phyloP scores from a whole-genome alignment of 2,329 filamentous ascomycete species.

The Xylaria sp. region DNA sequence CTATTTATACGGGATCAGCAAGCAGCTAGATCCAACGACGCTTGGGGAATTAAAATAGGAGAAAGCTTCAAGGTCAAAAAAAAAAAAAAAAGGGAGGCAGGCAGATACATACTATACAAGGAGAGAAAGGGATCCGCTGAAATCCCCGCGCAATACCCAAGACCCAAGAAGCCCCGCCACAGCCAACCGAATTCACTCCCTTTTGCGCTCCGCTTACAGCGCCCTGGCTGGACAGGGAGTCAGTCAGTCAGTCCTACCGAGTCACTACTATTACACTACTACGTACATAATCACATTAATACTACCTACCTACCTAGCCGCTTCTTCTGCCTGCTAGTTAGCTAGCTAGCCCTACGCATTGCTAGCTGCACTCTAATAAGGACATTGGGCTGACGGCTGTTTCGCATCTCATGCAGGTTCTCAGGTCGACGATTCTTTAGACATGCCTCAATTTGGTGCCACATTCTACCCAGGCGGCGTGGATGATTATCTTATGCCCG shows the following conservation, averaged over 20 bases:
- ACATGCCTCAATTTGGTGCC: conserved; percentile 63
- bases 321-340: background rate
- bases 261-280: too few species aligned
- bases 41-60: background rate
- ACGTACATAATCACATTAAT: conserved; percentile 12
- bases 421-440: conserved; percentile 51
- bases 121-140: conserved; percentile 20
- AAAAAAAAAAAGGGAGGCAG: background rate
- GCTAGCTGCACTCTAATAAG: conserved; percentile 31
- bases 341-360: conserved; percentile 11
- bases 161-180: conserved; percentile 30
- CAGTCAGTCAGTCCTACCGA: conserved; percentile 30
- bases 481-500: conserved; percentile 71
- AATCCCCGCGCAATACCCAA: conserved; percentile 24
- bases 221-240: conserved; percentile 21
- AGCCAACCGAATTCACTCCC: conserved; percentile 23
- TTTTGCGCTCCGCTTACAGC: conserved; percentile 31
- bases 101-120: background rate
- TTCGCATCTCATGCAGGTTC: conserved; percentile 48
- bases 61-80: background rate
- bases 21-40: conserved; percentile 2
- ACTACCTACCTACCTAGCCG: conserved; percentile 14
- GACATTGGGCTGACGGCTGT: conserved; percentile 47
- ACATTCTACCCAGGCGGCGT: conserved; percentile 69
- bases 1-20: background rate